phyloP scores from a whole-genome alignment of 2,329 filamentous ascomycete genomes.

The Aspergillus fumigatiaffinis region DNA sequence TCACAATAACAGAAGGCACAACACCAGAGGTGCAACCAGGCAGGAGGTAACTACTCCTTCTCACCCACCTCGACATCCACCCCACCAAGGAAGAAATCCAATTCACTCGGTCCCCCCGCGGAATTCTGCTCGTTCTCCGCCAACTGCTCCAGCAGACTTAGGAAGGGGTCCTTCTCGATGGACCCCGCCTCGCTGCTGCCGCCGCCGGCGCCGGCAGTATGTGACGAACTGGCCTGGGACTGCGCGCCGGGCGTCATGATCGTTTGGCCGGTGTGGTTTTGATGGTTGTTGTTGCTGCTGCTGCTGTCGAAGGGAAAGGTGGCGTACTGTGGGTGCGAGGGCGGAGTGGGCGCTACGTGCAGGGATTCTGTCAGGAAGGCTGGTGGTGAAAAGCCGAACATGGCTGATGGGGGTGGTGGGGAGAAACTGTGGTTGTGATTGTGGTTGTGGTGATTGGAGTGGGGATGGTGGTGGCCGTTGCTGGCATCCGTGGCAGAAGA shows the following conservation, averaged over 20 bases:
- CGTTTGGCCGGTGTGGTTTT: conserved; percentile 5
- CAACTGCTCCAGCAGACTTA: conserved; percentile 74
- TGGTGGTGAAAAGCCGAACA: no score
- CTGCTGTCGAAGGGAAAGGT: no score
- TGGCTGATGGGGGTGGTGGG: no score
- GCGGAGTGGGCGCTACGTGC: no score
- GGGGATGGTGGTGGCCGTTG: conserved; percentile 11
- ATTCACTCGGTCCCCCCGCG: conserved; percentile 64
- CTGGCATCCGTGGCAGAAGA: no score
- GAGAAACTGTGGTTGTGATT: no score
- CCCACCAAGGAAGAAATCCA: conserved; percentile 64
- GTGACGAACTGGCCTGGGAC: conserved; percentile 39
- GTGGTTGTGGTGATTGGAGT: conserved; percentile 1
- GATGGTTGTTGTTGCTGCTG: no score
- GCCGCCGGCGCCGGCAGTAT: conserved; percentile 30
- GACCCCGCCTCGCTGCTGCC: conserved; percentile 45
- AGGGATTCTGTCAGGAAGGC: no score
- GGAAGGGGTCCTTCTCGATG: conserved; percentile 75
- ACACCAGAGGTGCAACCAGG: no score
- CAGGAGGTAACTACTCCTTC: neutral
- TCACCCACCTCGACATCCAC: conserved; percentile 38
- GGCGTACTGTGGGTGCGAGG: no score
- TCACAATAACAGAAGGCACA: no score
- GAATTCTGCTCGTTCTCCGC: conserved; percentile 69
- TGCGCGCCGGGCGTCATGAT: conserved; percentile 35